phyloP scores from a whole-genome alignment of 2,329 filamentous ascomycete genomes.

The Aspergillus floridensis region DNA sequence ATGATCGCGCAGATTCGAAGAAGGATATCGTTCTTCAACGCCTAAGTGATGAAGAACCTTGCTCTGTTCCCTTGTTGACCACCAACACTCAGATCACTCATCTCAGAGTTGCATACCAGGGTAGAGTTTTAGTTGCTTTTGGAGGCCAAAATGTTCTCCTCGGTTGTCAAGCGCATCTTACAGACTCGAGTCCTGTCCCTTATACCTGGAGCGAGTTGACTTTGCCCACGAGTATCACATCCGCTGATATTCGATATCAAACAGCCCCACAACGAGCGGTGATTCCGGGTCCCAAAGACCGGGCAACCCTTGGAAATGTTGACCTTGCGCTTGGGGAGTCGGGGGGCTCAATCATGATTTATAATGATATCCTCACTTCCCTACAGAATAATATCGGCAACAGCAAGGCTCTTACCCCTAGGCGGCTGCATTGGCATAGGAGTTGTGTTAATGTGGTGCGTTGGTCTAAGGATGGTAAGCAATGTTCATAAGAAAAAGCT shows the following conservation, averaged over 20 bases:
- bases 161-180: slow-evolving; percentile 49
- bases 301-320: slow-evolving; percentile 47
- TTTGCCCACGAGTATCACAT: slow-evolving; percentile 62
- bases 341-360: slow-evolving; percentile 75
- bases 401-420: slow-evolving; percentile 48
- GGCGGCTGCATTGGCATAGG: slow-evolving; percentile 87
- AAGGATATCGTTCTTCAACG: slow-evolving; percentile 31
- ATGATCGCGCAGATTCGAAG: slow-evolving; percentile 38
- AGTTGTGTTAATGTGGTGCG: slow-evolving; percentile 78
- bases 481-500: background rate
- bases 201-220: slow-evolving; percentile 56
- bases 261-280: slow-evolving; percentile 22
- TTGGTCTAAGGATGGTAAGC: slow-evolving; percentile 83
- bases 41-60: slow-evolving; percentile 21
- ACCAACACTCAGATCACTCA: slow-evolving; percentile 29
- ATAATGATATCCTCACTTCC: slow-evolving; percentile 67
- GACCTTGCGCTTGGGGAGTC: slow-evolving; percentile 76
- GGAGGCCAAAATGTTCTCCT: slow-evolving; percentile 54
- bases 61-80: slow-evolving; percentile 28
- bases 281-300: slow-evolving; percentile 14
- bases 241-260: slow-evolving; percentile 60
- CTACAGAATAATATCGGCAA: slow-evolving; percentile 49
- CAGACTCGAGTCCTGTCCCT: slow-evolving; percentile 37
- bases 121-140: slow-evolving; percentile 39
- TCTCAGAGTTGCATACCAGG: slow-evolving; percentile 30